A percentile compares a stretch with the other conserved stretches of the same genome.
Evolutionary conservation across 768 basidiomycete genomes (phyloP).

Genomic region (Boletus subcaerulescens): DNA sequence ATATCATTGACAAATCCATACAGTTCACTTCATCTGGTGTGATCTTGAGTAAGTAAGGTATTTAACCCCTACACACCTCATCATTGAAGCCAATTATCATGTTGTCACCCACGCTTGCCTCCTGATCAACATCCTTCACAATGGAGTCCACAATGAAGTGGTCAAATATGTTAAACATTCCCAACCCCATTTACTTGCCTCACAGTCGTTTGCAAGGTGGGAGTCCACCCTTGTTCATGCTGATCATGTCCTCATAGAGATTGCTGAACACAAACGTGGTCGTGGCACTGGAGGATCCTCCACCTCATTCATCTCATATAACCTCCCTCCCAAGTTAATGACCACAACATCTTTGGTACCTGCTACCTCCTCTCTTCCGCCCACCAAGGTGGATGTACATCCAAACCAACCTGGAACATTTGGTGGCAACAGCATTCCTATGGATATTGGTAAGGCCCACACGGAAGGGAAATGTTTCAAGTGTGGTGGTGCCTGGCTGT

Average conservation of each 20-base stretch:
- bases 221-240: neutral
- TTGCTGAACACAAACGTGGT: neutral
- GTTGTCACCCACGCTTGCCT: no score
- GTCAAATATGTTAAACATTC: neutral
- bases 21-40: no score
- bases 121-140: neutral
- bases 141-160: neutral
- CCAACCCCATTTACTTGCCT: accelerated
- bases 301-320: no score
- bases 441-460: neutral
- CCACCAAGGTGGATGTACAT: neutral
- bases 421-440: neutral
- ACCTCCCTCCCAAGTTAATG: no score
- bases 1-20: no score
- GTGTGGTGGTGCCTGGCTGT: neutral
- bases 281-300: no score
- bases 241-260: neutral
- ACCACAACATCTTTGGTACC: no score
- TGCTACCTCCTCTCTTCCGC: no score
- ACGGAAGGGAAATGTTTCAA: neutral
- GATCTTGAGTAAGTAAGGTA: no score
- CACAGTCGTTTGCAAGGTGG: neutral
- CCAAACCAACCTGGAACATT: neutral
- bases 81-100: neutral
- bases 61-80: neutral